Evolutionary conservation across 1,284 basidiomycete species (phyloP).

Genomic region (Boletus mariae): DNA sequence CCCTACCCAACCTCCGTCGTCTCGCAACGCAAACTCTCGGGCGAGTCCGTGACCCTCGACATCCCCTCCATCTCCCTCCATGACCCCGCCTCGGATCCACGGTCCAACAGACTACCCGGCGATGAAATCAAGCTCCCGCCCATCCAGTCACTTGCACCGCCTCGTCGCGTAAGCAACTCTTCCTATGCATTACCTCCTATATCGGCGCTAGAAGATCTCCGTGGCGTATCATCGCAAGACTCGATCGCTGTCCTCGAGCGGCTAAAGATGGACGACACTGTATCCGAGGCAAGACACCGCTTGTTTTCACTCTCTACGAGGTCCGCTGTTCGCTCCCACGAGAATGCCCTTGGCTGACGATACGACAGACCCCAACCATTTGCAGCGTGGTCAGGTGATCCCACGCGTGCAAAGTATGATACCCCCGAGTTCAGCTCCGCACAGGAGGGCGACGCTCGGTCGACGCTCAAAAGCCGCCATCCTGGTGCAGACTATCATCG

Average conservation of each 20-base stretch:
- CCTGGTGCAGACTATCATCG: slow-evolving; percentile 15
- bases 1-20: slow-evolving; percentile 39
- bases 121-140: slow-evolving; percentile 52
- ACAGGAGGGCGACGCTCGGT: slow-evolving; percentile 22
- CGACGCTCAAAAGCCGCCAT: slow-evolving; percentile 15
- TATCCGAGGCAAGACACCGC: slow-evolving; percentile 35
- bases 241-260: slow-evolving; percentile 61
- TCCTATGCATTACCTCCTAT: slow-evolving; percentile 63
- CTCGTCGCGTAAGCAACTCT: slow-evolving; percentile 28
- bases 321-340: slow-evolving; percentile 11
- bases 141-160: slow-evolving; percentile 40
- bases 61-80: slow-evolving; percentile 38
- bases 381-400: slow-evolving; percentile 26
- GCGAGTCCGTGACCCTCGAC: slow-evolving; percentile 40
- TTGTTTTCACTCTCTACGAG: slow-evolving; percentile 25
- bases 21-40: slow-evolving; percentile 25
- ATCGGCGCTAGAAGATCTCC: slow-evolving; percentile 58
- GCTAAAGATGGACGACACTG: slow-evolving; percentile 48
- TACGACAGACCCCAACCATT: slow-evolving; percentile 21
- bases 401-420: slow-evolving; percentile 10
- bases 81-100: slow-evolving; percentile 21
- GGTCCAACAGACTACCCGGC: slow-evolving; percentile 23
- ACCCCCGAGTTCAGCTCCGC: slow-evolving; percentile 22
- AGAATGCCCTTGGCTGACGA: slow-evolving; percentile 6
- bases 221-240: slow-evolving; percentile 49